Conservation (phyloP, 345 rosid species). For the Schrenkiella parvula region DNA sequence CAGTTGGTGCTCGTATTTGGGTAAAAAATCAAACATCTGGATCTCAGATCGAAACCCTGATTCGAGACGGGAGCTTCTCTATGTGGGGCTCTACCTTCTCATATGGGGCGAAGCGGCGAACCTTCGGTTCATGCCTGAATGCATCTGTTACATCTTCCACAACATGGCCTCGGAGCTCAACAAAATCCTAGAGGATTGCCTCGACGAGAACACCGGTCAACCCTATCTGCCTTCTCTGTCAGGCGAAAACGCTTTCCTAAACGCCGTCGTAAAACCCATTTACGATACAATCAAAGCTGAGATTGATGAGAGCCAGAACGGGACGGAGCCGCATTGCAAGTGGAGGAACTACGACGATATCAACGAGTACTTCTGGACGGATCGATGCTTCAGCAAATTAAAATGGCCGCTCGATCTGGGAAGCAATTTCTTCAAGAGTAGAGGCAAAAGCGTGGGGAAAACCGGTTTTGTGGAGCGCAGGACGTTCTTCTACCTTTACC, state of each 20-base stretch:
- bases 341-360: constrained; percentile 96
- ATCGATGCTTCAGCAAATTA: constrained; percentile 66
- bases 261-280: constrained; percentile 57
- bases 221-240: constrained; percentile 45
- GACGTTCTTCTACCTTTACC: constrained; percentile 71
- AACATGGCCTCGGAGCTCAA: constrained; percentile 91
- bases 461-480: constrained; percentile 92
- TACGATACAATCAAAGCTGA: constrained; percentile 57
- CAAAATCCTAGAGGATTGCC: constrained; percentile 72
- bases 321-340: constrained; percentile 68
- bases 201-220: constrained; percentile 55
- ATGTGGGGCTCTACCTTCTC: constrained; percentile 64
- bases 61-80: constrained; percentile 70
- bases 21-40: constrained; percentile 82
- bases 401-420: constrained; percentile 63
- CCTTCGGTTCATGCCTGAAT: constrained; percentile 84
- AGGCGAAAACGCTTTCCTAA: constrained; percentile 61
- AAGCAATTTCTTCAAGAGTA: constrained; percentile 51
- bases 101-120: constrained; percentile 95
- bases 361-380: constrained; percentile 87
- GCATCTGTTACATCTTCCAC: constrained; percentile 80
- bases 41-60: constrained; percentile 73
- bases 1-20: constrained; percentile 82
- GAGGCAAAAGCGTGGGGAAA: constrained; percentile 57
- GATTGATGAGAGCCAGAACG: constrained; percentile 60